Evolutionary conservation across 2,329 filamentous ascomycete species (phyloP).

Genomic region (Rutstroemia sp.): DNA sequence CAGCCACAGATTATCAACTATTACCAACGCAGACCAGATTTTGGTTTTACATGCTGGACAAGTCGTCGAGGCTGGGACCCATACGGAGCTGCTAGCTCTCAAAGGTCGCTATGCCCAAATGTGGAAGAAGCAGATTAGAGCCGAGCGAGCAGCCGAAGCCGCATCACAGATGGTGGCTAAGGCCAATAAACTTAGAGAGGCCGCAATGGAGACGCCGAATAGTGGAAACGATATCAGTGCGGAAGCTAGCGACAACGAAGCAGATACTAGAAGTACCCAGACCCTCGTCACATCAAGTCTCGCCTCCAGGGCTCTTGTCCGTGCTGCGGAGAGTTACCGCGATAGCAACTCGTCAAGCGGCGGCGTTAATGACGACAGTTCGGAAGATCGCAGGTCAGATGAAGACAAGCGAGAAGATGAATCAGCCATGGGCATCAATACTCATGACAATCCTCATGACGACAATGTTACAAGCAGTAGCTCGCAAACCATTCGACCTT

Average conservation of each 20-base stretch:
- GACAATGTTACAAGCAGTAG: not conserved
- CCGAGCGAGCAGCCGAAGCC: slow-evolving; percentile 61
- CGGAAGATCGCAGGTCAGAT: slow-evolving; percentile 13
- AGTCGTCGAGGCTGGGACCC: slow-evolving; percentile 71
- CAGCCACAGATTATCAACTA: slow-evolving; percentile 71
- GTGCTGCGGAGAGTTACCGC: slow-evolving; percentile 12
- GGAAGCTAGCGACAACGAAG: slow-evolving; percentile 26
- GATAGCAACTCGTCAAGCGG: too few relatives aligned
- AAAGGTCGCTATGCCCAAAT: slow-evolving; percentile 71
- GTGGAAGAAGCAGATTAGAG: slow-evolving; percentile 84
- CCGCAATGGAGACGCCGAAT: slow-evolving; percentile 20
- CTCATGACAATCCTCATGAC: not conserved
- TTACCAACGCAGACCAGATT: slow-evolving; percentile 86
- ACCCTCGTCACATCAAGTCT: slow-evolving; percentile 13
- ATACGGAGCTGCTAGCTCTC: slow-evolving; percentile 63
- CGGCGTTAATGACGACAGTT: slow-evolving; percentile 4
- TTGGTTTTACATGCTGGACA: slow-evolving; percentile 72
- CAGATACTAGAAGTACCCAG: slow-evolving; percentile 16
- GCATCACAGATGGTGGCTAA: slow-evolving; percentile 32
- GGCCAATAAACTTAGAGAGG: slow-evolving; percentile 25
- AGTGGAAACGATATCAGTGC: slow-evolving; percentile 24
- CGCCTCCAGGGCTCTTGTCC: slow-evolving; percentile 14
- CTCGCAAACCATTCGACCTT: not conserved
- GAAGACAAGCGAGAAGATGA: slow-evolving; percentile 12
- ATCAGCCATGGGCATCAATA: not conserved